Evolutionary conservation across 768 basidiomycete species (phyloP).

Genomic region (Lactifluus rugatus): DNA sequence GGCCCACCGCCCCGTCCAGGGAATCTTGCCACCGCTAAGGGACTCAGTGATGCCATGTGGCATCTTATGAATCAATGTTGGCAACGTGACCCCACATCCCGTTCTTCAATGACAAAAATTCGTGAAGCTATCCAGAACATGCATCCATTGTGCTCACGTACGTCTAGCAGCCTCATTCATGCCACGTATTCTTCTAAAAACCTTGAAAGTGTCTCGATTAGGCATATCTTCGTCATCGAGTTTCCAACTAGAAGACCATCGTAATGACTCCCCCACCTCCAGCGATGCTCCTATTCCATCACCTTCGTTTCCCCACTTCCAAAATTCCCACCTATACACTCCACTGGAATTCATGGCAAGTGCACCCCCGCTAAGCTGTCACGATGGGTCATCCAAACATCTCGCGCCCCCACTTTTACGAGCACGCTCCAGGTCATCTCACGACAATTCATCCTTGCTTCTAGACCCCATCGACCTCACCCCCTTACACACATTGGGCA

Average conservation of each 20-base stretch:
- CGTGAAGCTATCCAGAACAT: constrained; percentile 19
- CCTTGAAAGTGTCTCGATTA: background rate
- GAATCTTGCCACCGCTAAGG: constrained; percentile 21
- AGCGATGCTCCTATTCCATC: background rate
- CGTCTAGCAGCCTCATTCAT: background rate
- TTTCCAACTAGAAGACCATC: background rate
- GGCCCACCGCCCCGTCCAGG: constrained; percentile 34
- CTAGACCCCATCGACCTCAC: background rate
- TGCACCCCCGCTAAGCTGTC: background rate
- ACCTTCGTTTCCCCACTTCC: background rate
- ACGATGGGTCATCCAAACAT: background rate
- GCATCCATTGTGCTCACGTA: constrained; percentile 7
- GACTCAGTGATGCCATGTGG: constrained; percentile 36
- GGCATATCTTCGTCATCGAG: background rate
- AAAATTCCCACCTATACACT: background rate
- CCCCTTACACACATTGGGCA: too few species aligned
- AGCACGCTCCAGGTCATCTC: background rate
- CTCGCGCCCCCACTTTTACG: background rate
- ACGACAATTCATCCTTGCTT: background rate
- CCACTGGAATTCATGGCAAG: background rate
- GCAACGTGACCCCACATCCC: constrained; percentile 30
- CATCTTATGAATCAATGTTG: constrained; percentile 35
- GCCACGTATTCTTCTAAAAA: background rate
- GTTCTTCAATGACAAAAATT: constrained; percentile 33
- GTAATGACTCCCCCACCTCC: background rate